Evolutionary conservation across 306 rosid genomes (phyloP).

Genomic region (Prosopis cineraria): DNA sequence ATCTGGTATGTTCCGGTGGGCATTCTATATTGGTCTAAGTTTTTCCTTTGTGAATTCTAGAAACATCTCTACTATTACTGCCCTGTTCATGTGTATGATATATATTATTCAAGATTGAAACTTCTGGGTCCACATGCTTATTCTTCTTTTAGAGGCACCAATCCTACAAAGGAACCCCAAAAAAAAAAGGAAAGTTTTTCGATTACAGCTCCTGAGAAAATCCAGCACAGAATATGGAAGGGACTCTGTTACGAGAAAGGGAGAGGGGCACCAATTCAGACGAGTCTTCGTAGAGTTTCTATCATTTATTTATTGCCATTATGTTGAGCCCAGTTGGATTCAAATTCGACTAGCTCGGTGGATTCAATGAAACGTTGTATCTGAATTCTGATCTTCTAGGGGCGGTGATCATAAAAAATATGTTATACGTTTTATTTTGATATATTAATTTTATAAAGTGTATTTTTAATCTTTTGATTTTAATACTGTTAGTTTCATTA

Average conservation of each 20-base stretch:
- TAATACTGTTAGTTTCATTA: no score
- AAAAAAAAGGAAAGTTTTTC: not conserved
- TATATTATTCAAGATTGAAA: not conserved
- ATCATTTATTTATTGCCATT: no score
- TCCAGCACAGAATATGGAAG: not conserved
- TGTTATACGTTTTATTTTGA: no score
- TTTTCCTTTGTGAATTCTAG: conserved; percentile 11
- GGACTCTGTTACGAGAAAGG: not conserved
- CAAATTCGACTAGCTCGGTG: not conserved
- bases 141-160: not conserved
- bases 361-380: not conserved
- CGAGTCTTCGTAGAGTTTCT: not conserved
- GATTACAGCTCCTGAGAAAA: not conserved
- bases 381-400: not conserved
- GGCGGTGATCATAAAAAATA: not conserved
- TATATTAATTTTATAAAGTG: no score
- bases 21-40: conserved; percentile 3
- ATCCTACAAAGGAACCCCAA: not conserved
- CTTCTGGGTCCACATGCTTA: not conserved
- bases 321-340: not conserved
- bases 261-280: no score
- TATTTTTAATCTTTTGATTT: no score
- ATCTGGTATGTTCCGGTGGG: not conserved
- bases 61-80: not conserved
- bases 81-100: not conserved